phyloP scores from a whole-genome alignment of 1,139 yeast species.

The Tardiomyces blankii region DNA sequence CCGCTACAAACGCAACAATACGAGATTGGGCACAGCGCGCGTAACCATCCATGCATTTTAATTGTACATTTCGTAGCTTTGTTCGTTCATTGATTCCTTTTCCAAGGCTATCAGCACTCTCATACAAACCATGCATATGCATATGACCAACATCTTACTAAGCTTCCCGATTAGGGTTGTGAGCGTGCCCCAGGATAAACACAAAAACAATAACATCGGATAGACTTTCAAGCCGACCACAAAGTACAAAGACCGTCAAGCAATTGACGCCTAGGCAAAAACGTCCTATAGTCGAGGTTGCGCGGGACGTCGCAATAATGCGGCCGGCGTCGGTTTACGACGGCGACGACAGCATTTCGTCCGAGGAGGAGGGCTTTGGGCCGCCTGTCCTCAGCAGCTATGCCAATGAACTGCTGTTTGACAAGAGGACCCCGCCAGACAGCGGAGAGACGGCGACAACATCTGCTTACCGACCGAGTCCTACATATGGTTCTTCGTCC shows the following conservation, averaged over 20 bases:
- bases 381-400: conserved; percentile 62
- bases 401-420: conserved; percentile 32
- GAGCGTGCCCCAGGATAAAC: too few species aligned
- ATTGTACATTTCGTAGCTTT: too few species aligned
- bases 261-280: neutral
- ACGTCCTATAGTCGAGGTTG: neutral
- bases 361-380: conserved; percentile 38
- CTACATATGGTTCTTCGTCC: neutral
- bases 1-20: too few species aligned
- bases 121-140: too few species aligned
- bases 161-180: too few species aligned
- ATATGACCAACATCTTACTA: too few species aligned
- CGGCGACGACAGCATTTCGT: conserved; percentile 18
- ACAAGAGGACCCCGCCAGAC: conserved; percentile 9
- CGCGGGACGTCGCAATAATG: neutral
- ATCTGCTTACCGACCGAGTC: neutral
- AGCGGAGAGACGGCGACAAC: neutral
- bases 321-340: conserved; percentile 1
- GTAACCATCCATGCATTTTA: too few species aligned
- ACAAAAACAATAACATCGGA: too few species aligned
- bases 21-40: too few species aligned
- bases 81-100: too few species aligned
- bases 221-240: too few species aligned
- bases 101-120: too few species aligned
- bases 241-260: neutral